phyloP scores from a whole-genome alignment of 2,329 filamentous ascomycete species.

The Lasiodiplodia theobromae region DNA sequence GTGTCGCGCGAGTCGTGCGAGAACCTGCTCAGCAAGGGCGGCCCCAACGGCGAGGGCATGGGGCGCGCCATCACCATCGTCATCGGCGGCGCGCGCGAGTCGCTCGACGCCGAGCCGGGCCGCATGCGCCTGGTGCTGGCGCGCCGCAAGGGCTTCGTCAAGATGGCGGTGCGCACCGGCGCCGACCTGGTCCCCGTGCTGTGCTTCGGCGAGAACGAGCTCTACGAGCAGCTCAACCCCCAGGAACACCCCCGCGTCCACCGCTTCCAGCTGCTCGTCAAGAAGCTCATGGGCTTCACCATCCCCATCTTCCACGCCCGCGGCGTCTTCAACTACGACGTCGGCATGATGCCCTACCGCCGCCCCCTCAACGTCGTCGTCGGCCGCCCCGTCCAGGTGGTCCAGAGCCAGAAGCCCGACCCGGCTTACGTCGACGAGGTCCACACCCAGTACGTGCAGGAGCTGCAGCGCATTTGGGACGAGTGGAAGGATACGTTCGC shows the following conservation, averaged over 20 bases:
- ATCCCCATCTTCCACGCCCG: slow-evolving; percentile 88
- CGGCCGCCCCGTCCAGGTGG: slow-evolving; percentile 78
- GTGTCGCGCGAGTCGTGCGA: slow-evolving; percentile 93
- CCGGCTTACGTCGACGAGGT: slow-evolving; percentile 80
- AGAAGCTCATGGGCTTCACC: slow-evolving; percentile 89
- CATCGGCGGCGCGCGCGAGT: slow-evolving; percentile 89
- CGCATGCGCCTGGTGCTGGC: slow-evolving; percentile 79
- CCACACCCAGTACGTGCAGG: slow-evolving; percentile 78
- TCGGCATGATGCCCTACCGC: slow-evolving; percentile 93
- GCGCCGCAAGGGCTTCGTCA: slow-evolving; percentile 89
- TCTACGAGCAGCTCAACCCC: slow-evolving; percentile 88
- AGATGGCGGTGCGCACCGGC: slow-evolving; percentile 89
- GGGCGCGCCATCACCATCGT: slow-evolving; percentile 97
- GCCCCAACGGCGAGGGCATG: slow-evolving; percentile 79
- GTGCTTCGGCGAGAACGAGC: slow-evolving; percentile 92
- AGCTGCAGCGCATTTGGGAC: slow-evolving; percentile 76
- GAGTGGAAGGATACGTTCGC: slow-evolving; percentile 80
- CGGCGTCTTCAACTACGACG: slow-evolving; percentile 97
- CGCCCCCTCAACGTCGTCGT: slow-evolving; percentile 88
- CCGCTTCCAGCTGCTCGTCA: slow-evolving; percentile 80
- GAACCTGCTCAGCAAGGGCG: slow-evolving; percentile 83
- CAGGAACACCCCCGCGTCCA: slow-evolving; percentile 80
- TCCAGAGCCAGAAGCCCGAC: slow-evolving; percentile 68
- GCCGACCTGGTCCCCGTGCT: slow-evolving; percentile 93
- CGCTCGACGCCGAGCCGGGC: slow-evolving; percentile 83